Base-by-base conservation (phyloP, 805 yeast species). In the Pichia exigua region DNA sequence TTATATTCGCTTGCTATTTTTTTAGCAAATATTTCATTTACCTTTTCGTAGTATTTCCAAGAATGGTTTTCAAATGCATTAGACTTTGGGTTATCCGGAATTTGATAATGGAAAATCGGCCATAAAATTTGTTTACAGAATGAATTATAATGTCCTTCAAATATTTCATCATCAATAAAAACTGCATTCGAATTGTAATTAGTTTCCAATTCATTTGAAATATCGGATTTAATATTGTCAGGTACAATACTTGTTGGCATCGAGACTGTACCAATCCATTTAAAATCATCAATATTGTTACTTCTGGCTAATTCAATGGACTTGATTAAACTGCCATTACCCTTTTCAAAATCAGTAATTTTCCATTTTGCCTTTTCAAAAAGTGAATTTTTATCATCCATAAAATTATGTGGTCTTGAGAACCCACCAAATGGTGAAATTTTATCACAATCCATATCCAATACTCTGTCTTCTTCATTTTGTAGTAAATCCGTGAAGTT, bases 41-140 rank as follows among this genome's bases (percentile, higher is more conserved):
- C 74, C 1, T 73, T 69, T 57, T 79, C 81, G 66, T 92, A 92
- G 62, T 85, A 83, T 26, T 81, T 81, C 96, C 97, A 92, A 1
- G 97, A 88, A 64, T 90, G 95, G 58, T 88, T 97, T 67, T 92
- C 97, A 67, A 92, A 94, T 0, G 95, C 96, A 66, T 90, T 90
- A 1, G 95, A 83, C 59, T 86, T 87, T 48, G 97, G 95, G 63
- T 91, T 84, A 66, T 94, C 98, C 0, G 98, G 98, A 40, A 92
- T 87, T 66, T 92, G 97, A 65, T 94, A 94, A 59, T 80, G 83
- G 56, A 94, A 76, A 2, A 97, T 88, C 32, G 99, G 99, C 98
- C 98, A 94, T 55, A 94, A 72, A 41, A 94, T 87, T 62, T 91
- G 95, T 67, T 94, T 94, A 67, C 97, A 92, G 66, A 86, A 94